A percentile compares a stretch with the other conserved stretches of the same genome.
phyloP scores from a whole-genome alignment of 345 rosid genomes.

The Eucalyptus regnans region DNA sequence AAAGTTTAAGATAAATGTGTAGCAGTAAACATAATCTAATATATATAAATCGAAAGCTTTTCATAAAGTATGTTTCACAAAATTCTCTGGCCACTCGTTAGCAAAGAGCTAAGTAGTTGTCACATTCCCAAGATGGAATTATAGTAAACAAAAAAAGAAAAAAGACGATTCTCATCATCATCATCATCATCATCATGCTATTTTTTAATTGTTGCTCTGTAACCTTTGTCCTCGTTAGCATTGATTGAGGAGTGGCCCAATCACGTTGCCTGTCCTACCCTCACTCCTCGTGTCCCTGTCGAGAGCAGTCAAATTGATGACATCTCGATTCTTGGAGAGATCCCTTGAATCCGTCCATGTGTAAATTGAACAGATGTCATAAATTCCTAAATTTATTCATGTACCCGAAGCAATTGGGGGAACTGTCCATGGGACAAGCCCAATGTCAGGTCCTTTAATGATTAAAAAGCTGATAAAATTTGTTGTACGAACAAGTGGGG shows the following conservation, averaged over 20 bases:
- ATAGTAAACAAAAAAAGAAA: not conserved
- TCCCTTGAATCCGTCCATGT: not conserved
- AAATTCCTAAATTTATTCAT: not conserved
- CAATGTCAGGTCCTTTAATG: not conserved
- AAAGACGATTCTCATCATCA: too few relatives aligned
- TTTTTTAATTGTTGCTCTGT: not conserved
- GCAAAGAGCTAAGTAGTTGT: not conserved
- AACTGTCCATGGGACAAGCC: not conserved
- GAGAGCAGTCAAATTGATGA: not conserved
- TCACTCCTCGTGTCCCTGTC: not conserved
- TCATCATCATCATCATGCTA: not conserved
- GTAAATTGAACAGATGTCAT: not conserved
- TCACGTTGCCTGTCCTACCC: not conserved
- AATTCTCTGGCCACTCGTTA: too few relatives aligned
- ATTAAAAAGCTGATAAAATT: too few relatives aligned
- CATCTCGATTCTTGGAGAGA: not conserved
- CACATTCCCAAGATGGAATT: not conserved
- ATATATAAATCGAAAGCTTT: not conserved
- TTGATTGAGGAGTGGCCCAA: not conserved
- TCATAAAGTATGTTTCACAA: not conserved
- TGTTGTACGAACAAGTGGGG: not conserved
- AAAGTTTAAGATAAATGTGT: too few relatives aligned
- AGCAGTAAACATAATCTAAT: too few relatives aligned
- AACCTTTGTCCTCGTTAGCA: not conserved
- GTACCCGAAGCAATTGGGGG: not conserved